phyloP scores from a whole-genome alignment of 768 basidiomycete genomes.

The Naganishia vishniacii region DNA sequence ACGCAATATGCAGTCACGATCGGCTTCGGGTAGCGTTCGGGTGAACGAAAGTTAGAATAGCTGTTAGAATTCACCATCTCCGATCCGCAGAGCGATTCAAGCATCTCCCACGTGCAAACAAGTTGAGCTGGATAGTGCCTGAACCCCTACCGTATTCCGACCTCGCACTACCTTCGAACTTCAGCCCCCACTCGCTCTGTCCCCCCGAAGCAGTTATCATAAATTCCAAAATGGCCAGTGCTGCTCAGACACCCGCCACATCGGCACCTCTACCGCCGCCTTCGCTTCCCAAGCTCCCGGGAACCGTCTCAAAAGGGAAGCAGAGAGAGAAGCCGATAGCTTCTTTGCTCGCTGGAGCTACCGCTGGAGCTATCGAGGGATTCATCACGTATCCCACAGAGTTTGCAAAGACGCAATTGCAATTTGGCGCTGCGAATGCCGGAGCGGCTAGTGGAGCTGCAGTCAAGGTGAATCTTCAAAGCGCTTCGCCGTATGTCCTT shows the following conservation, averaged over 20 bases:
- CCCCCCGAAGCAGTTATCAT: not conserved
- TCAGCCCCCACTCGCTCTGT: too few relatives aligned
- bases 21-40: too few relatives aligned
- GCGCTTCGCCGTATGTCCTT: not conserved
- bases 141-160: too few relatives aligned
- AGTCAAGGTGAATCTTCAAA: not conserved
- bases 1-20: too few relatives aligned
- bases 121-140: too few relatives aligned
- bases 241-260: slow-evolving; percentile 12
- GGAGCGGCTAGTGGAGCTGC: not conserved
- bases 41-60: too few relatives aligned
- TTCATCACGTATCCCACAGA: slow-evolving; percentile 77
- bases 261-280: slow-evolving; percentile 16
- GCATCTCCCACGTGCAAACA: too few relatives aligned
- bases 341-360: slow-evolving; percentile 82
- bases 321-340: slow-evolving; percentile 67
- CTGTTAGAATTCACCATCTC: too few relatives aligned
- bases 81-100: too few relatives aligned
- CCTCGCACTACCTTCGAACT: too few relatives aligned
- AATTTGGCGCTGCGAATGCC: slow-evolving; percentile 63
- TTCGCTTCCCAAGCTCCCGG: not conserved
- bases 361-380: slow-evolving; percentile 87
- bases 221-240: slow-evolving; percentile 4
- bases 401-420: slow-evolving; percentile 86
- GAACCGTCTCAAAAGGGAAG: slow-evolving; percentile 4